Evolutionary conservation across 2,329 filamentous ascomycete species (phyloP).

Genomic region (Aspergillus phoenicis): DNA sequence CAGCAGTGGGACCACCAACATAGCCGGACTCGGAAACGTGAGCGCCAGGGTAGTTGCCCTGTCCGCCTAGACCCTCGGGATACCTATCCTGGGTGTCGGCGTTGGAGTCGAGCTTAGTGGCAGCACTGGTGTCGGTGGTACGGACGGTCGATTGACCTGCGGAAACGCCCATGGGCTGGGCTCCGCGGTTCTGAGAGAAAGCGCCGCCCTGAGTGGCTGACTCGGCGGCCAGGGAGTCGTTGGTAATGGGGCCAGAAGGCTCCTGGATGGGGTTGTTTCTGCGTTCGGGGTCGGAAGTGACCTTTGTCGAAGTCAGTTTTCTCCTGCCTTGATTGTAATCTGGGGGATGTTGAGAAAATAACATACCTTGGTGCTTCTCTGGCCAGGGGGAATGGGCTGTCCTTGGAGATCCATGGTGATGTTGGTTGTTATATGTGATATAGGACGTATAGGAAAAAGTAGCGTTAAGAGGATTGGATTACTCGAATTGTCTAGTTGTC

Average conservation of each 20-base stretch:
- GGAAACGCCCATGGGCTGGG: constrained; percentile 53
- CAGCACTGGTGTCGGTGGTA: constrained; percentile 58
- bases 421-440: background rate
- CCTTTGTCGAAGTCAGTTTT: constrained; percentile 14
- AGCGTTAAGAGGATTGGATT: background rate
- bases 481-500: background rate
- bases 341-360: background rate
- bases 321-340: background rate
- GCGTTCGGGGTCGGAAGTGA: constrained; percentile 52
- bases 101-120: constrained; percentile 54
- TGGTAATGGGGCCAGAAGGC: constrained; percentile 63
- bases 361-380: constrained; percentile 40
- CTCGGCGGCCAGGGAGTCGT: constrained; percentile 75
- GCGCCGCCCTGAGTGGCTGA: constrained; percentile 63
- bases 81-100: constrained; percentile 47
- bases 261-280: constrained; percentile 60
- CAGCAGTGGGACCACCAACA: constrained; percentile 35
- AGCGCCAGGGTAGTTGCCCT: constrained; percentile 42
- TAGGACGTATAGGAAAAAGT: background rate
- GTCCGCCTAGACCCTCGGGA: constrained; percentile 41
- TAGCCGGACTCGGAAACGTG: constrained; percentile 40
- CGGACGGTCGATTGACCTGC: constrained; percentile 58
- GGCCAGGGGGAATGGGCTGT: constrained; percentile 35
- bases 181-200: constrained; percentile 63
- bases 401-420: constrained; percentile 46